phyloP scores from a whole-genome alignment of 2,329 filamentous ascomycete genomes.

The Ustulina deusta region DNA sequence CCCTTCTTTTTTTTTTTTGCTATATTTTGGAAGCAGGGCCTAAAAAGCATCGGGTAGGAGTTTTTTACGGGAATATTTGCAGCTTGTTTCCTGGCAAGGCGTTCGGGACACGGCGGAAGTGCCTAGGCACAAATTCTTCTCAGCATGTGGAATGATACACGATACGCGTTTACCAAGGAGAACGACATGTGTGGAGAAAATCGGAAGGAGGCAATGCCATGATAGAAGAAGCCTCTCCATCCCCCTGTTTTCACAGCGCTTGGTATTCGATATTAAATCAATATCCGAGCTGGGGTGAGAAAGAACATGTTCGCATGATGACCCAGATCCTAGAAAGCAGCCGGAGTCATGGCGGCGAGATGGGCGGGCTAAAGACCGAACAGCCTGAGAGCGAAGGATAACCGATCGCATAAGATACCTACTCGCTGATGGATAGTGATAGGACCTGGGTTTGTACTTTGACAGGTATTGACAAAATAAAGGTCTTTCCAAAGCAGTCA shows the following conservation, averaged over 20 bases:
- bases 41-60: conserved; percentile 49
- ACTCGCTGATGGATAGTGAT: conserved; percentile 20
- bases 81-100: conserved; percentile 48
- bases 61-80: conserved; percentile 43
- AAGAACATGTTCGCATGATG: conserved; percentile 38
- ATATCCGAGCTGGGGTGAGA: conserved; percentile 31
- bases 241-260: conserved; percentile 21
- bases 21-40: conserved; percentile 38
- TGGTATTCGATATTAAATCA: conserved; percentile 39
- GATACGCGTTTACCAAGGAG: conserved; percentile 37
- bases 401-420: conserved; percentile 14
- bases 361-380: conserved; percentile 21
- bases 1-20: conserved; percentile 35
- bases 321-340: conserved; percentile 36
- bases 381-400: conserved; percentile 17
- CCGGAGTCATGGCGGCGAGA: conserved; percentile 8
- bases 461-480: conserved; percentile 13
- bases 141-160: conserved; percentile 43
- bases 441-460: conserved; percentile 17
- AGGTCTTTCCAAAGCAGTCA: conserved; percentile 6
- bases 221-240: conserved; percentile 39
- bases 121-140: conserved; percentile 44
- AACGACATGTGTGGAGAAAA: conserved; percentile 32
- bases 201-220: conserved; percentile 37
- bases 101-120: conserved; percentile 45